phyloP scores from a whole-genome alignment of 192 early-diverging fungal genomes.

The Coemansia pectinata region DNA sequence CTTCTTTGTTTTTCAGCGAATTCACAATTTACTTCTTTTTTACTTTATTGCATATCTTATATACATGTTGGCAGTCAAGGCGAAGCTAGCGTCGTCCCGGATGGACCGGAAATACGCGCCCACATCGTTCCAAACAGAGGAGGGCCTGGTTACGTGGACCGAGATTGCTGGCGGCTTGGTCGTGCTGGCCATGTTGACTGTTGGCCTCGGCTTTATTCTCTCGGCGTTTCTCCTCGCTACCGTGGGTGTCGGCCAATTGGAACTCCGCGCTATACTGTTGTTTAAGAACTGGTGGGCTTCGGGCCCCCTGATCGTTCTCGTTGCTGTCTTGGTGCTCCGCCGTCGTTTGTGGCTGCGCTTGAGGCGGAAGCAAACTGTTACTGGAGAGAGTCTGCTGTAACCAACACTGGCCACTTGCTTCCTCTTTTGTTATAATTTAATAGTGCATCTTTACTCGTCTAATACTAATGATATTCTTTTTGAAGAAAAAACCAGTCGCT shows the following conservation, averaged over 20 bases:
- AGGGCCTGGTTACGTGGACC: conserved; percentile 25
- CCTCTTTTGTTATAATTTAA: background rate
- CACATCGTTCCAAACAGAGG: background rate
- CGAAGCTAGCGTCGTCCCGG: background rate
- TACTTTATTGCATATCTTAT: background rate
- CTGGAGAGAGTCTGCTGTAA: background rate
- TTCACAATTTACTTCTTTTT: background rate
- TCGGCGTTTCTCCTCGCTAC: conserved; percentile 45
- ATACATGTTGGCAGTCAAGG: conserved; percentile 1
- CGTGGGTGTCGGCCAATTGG: conserved; percentile 45
- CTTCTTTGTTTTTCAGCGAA: background rate
- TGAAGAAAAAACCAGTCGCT: background rate
- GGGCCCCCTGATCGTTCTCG: conserved; percentile 22
- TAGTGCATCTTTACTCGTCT: background rate
- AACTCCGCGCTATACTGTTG: conserved; percentile 39
- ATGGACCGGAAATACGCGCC: background rate
- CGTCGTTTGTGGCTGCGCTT: conserved; percentile 23
- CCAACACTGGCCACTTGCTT: background rate
- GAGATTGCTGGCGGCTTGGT: conserved; percentile 35
- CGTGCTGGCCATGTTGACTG: conserved; percentile 29
- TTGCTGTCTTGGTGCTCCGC: conserved; percentile 16
- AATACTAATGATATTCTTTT: background rate
- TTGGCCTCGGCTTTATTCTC: conserved; percentile 26
- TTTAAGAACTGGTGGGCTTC: conserved; percentile 35
- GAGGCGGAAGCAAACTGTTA: background rate